These are phyloP conservation scores for Phialophora chinensis DNA, from an alignment of 2,329 filamentous ascomycete species.

Conservation along the genomic window DNA sequence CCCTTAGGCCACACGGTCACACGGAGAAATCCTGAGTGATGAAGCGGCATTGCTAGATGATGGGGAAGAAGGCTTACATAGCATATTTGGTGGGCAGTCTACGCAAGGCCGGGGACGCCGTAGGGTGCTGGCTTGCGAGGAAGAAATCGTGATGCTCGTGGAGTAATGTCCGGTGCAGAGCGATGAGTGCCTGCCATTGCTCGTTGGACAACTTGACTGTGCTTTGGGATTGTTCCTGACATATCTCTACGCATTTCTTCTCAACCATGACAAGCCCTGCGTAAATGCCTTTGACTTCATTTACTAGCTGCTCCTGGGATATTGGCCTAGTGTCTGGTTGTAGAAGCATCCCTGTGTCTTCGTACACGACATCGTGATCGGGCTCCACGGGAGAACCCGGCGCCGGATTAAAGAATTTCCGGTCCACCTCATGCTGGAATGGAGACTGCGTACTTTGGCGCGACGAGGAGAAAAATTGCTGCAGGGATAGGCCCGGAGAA, in stretches of 20 bases:
- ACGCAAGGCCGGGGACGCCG: slow-evolving; percentile 70
- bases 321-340: slow-evolving; percentile 72
- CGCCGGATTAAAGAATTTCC: slow-evolving; percentile 3
- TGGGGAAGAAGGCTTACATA: slow-evolving; percentile 58
- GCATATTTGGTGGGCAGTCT: slow-evolving; percentile 78
- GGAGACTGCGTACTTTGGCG: background rate
- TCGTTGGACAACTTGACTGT: slow-evolving; percentile 64
- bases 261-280: slow-evolving; percentile 63
- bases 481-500: slow-evolving; percentile 2
- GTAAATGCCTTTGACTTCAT: slow-evolving; percentile 74
- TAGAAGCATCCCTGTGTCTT: slow-evolving; percentile 35
- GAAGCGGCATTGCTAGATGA: background rate
- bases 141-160: slow-evolving; percentile 89
- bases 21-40: background rate
- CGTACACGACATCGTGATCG: slow-evolving; percentile 14
- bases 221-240: slow-evolving; percentile 64
- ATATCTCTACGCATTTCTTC: slow-evolving; percentile 82
- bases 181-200: slow-evolving; percentile 84
- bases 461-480: background rate
- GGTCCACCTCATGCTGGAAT: background rate
- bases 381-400: background rate
- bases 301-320: slow-evolving; percentile 76
- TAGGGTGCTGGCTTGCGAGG: slow-evolving; percentile 83
- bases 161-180: slow-evolving; percentile 77
- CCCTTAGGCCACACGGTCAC: background rate